Base-by-base conservation (phyloP, 169 alveolate species). In the Eimeria zaria region DNA sequence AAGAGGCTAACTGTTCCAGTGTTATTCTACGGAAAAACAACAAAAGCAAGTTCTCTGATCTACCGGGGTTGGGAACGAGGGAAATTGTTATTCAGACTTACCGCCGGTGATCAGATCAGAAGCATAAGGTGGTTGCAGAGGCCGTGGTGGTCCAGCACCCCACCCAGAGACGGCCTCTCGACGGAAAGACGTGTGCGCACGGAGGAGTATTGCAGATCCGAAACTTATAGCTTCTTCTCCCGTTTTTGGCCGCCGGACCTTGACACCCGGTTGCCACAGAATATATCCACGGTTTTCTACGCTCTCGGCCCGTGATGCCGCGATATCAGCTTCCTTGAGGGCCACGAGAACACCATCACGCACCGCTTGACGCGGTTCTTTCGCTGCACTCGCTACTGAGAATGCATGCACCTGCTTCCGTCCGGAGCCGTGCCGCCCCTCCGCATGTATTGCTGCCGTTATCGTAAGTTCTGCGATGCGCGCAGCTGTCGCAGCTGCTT, bases 231-330 rank as follows among this genome's bases (percentile, higher is more conserved):
- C 94, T n/a, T 80, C 94, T 41, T 83, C 94, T 12, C 94, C 94
- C 14, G 69, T 81, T 55, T 81, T 64, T 9, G 81, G 96, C 39
- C 90, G 85, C 48, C 94, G 87, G 51, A 93, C 96, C 9, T 58
- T 64, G 48, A 73, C 88, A 1, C 96, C 96, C 64, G 96, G 96
- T 62, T 93, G 96, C 96, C 96, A 93, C 69, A 93, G 69, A 60
- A 87, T 87, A 36, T 62, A 87, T 30, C 93, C 93, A 60, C 93
- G 60, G 44, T 58, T 18, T 51, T 51, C 58, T 62, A 62, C 81
- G 14, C 80, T 7, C 81, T 85, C 92, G 22, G 78, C 92, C 55
- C 92, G 74, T 53, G 92, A 51, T 55, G 92, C 81, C 22, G 92
- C 92, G 46, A 85, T 33, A 12, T 12, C 62, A 18, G 92, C 92